A percentile compares a stretch with the other conserved stretches of the same genome.
These are phyloP conservation scores for Bidens hawaiensis DNA, from an alignment of 140 eudicot genomes.

Conservation along the genomic window DNA sequence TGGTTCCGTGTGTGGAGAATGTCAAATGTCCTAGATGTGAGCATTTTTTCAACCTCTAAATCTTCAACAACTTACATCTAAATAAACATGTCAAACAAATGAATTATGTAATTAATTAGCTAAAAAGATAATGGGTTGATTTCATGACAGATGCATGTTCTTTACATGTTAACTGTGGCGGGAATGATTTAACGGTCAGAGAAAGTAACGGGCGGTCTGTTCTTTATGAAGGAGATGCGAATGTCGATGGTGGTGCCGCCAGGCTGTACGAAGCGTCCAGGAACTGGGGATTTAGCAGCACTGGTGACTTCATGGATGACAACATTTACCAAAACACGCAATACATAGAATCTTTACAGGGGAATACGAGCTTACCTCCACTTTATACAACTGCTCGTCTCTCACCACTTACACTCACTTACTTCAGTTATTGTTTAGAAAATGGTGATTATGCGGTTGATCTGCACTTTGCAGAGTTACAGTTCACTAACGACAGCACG, in stretches of 20 bases:
- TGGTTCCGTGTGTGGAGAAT: conserved; percentile 56
- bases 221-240: conserved; percentile 67
- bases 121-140: not conserved
- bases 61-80: not conserved
- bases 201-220: conserved; percentile 34
- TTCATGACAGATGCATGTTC: conserved; percentile 66
- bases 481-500: conserved; percentile 54
- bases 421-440: conserved; percentile 79
- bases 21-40: conserved; percentile 69
- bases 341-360: conserved; percentile 26
- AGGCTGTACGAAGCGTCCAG: conserved; percentile 32
- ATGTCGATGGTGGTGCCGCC: conserved; percentile 63
- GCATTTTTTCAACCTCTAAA: conserved; percentile 16
- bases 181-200: conserved; percentile 40
- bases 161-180: conserved; percentile 82
- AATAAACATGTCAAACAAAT: not conserved
- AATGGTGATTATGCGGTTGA: conserved; percentile 70
- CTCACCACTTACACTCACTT: conserved; percentile 75
- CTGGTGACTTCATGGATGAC: conserved; percentile 92
- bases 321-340: conserved; percentile 50
- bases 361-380: conserved; percentile 40
- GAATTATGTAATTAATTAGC: no score
- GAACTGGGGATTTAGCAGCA: conserved; percentile 86
- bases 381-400: conserved; percentile 71
- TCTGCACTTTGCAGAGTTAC: conserved; percentile 74